These are phyloP conservation scores for Dendrocalamus latiflorus DNA, from an alignment of 202 grass and related monocot species.

Conservation along the genomic window DNA sequence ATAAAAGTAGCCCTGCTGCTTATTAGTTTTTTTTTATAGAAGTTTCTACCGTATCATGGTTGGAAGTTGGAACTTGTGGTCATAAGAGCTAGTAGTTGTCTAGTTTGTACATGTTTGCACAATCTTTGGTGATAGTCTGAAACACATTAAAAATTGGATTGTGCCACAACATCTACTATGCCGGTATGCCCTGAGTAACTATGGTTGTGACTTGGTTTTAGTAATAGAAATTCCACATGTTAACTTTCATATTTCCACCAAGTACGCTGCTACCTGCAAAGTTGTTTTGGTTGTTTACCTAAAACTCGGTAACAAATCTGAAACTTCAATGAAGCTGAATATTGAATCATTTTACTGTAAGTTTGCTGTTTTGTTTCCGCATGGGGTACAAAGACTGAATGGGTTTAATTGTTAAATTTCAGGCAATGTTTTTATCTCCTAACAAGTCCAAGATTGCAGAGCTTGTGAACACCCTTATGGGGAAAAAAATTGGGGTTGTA, in stretches of 20 bases:
- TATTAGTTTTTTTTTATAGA: too few species aligned
- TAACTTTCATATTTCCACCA: background rate
- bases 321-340: background rate
- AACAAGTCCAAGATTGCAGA: conserved; percentile 57
- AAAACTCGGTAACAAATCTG: background rate
- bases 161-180: too few species aligned
- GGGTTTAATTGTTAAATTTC: conserved; percentile 20
- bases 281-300: background rate
- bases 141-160: too few species aligned
- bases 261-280: background rate
- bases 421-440: conserved; percentile 94
- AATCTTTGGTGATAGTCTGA: too few species aligned
- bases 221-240: background rate
- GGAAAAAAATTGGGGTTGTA: conserved; percentile 84
- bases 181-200: background rate
- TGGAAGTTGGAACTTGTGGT: too few species aligned
- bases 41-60: too few species aligned
- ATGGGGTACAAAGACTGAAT: background rate
- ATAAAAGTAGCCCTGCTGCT: too few species aligned
- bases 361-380: conserved; percentile 2
- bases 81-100: too few species aligned
- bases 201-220: background rate
- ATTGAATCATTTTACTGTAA: background rate
- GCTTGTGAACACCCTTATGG: conserved; percentile 56
- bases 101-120: too few species aligned